phyloP scores from a whole-genome alignment of 768 basidiomycete genomes.

The Tylopilus rubrobrunneus region DNA sequence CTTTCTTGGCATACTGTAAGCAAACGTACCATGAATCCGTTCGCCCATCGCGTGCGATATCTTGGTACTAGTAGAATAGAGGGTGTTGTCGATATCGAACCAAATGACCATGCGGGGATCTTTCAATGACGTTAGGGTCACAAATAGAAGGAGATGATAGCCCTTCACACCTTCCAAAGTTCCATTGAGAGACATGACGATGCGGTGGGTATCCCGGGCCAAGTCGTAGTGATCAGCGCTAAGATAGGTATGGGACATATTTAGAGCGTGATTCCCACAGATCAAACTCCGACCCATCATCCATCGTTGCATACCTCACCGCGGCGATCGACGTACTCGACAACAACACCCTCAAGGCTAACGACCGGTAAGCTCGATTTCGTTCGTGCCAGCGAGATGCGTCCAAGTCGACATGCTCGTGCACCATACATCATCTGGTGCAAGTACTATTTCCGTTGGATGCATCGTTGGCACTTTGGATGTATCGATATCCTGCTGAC shows the following conservation, averaged over 20 bases:
- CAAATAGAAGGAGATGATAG: not conserved
- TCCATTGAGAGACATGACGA: slow-evolving; percentile 21
- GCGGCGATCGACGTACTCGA: slow-evolving; percentile 27
- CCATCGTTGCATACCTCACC: slow-evolving; percentile 10
- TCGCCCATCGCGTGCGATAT: slow-evolving; percentile 79
- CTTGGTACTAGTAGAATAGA: slow-evolving; percentile 73
- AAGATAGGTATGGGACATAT: slow-evolving; percentile 9
- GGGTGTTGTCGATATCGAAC: slow-evolving; percentile 87
- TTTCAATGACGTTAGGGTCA: slow-evolving; percentile 9
- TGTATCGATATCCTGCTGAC: slow-evolving; percentile 27
- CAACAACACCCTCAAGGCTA: slow-evolving; percentile 42
- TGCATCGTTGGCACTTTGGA: slow-evolving; percentile 32
- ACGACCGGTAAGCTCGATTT: slow-evolving; percentile 37
- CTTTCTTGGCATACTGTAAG: not conserved
- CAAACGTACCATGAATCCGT: slow-evolving; percentile 63
- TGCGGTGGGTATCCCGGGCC: slow-evolving; percentile 20
- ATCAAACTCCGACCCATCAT: slow-evolving; percentile 22
- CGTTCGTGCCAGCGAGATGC: slow-evolving; percentile 9
- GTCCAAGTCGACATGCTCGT: not conserved
- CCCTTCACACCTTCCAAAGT: slow-evolving; percentile 22
- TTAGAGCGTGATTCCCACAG: slow-evolving; percentile 22
- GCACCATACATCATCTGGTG: not conserved
- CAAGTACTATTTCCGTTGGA: slow-evolving; percentile 28
- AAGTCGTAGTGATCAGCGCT: not conserved
- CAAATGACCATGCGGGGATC: slow-evolving; percentile 66